These are phyloP conservation scores for Cadophora malorum DNA, from an alignment of 2,329 filamentous ascomycete species.

Conservation along the genomic window DNA sequence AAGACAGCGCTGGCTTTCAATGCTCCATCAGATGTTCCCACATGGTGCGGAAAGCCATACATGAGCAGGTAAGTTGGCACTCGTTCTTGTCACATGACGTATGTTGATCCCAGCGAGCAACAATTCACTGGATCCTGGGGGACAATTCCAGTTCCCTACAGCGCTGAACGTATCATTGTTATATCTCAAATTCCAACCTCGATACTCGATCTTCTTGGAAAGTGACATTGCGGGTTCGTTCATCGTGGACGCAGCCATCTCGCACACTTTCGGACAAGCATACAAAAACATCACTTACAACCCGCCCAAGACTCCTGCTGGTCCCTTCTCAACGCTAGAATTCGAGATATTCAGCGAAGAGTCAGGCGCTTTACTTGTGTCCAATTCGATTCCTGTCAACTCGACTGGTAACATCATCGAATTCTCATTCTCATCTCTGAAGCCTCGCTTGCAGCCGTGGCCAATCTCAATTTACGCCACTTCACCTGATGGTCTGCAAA, in stretches of 20 bases:
- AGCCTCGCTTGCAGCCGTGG: conserved; percentile 47
- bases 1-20: conserved; percentile 32
- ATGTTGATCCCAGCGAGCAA: conserved; percentile 44
- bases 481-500: conserved; percentile 43
- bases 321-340: conserved; percentile 34
- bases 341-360: conserved; percentile 44
- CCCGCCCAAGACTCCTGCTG: conserved; percentile 25
- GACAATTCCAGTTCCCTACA: conserved; percentile 52
- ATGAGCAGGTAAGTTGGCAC: conserved; percentile 44
- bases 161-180: conserved; percentile 48
- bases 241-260: conserved; percentile 51
- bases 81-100: background rate
- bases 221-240: conserved; percentile 49
- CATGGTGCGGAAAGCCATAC: conserved; percentile 55
- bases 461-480: conserved; percentile 46
- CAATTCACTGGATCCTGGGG: conserved; percentile 55
- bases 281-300: conserved; percentile 40
- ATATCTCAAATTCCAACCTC: conserved; percentile 52
- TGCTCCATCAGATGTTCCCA: conserved; percentile 33
- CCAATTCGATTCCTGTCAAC: conserved; percentile 46
- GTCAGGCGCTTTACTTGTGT: conserved; percentile 39
- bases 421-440: conserved; percentile 46
- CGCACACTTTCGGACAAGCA: conserved; percentile 47
- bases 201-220: conserved; percentile 55
- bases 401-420: conserved; percentile 47